phyloP scores from a whole-genome alignment of 2,329 filamentous ascomycete genomes.

The Trichoderma asperellum region DNA sequence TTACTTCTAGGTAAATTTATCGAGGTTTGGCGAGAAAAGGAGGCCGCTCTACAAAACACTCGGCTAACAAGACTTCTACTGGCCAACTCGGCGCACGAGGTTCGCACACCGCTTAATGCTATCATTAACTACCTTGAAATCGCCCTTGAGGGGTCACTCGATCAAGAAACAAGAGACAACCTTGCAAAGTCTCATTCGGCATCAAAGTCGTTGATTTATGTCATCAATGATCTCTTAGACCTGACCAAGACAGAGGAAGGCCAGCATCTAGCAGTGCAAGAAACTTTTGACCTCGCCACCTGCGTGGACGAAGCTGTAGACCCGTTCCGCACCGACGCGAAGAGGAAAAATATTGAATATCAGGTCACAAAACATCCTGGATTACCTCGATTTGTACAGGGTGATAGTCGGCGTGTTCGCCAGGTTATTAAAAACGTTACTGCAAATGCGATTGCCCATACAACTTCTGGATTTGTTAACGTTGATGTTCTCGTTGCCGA shows the following conservation, averaged over 20 bases:
- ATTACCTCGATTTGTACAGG: slow-evolving; percentile 71
- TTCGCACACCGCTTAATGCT: slow-evolving; percentile 86
- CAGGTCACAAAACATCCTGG: slow-evolving; percentile 68
- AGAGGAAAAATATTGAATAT: slow-evolving; percentile 74
- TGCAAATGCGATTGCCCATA: slow-evolving; percentile 84
- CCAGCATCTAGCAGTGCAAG: slow-evolving; percentile 75
- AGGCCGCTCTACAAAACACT: slow-evolving; percentile 79
- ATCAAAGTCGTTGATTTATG: slow-evolving; percentile 89
- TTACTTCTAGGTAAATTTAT: slow-evolving; percentile 69
- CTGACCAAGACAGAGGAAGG: slow-evolving; percentile 88
- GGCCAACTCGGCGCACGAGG: slow-evolving; percentile 89
- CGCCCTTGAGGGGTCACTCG: slow-evolving; percentile 77
- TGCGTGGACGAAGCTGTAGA: slow-evolving; percentile 79
- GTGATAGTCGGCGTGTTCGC: slow-evolving; percentile 78
- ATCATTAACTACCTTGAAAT: slow-evolving; percentile 96
- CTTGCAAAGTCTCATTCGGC: slow-evolving; percentile 84
- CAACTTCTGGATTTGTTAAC: slow-evolving; percentile 66
- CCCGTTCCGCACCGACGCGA: slow-evolving; percentile 73
- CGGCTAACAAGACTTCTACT: slow-evolving; percentile 78
- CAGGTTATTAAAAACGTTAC: slow-evolving; percentile 83
- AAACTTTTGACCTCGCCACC: slow-evolving; percentile 71
- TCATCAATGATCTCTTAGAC: slow-evolving; percentile 90
- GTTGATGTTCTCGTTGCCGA: slow-evolving; percentile 70
- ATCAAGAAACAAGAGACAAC: slow-evolving; percentile 83
- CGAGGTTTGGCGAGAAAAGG: slow-evolving; percentile 90